Percentiles rank a stretch among this genome's conserved stretches.
phyloP scores from a whole-genome alignment of 495 filamentous ascomycete species.

The Trichoderma reesei region DNA sequence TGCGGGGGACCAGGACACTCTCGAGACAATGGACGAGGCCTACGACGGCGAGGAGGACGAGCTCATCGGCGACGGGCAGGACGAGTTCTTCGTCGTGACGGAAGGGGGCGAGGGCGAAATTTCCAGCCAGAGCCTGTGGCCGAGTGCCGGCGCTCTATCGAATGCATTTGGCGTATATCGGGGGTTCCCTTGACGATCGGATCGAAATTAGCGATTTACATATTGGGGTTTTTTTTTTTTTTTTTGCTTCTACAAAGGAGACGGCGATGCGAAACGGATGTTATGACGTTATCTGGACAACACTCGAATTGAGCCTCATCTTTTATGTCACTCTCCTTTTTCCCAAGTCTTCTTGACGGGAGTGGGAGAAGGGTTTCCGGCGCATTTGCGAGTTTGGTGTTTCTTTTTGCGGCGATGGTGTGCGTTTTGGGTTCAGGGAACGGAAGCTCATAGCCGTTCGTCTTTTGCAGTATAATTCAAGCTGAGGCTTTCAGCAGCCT shows the following conservation, averaged over 20 bases:
- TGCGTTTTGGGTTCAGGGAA: too few species aligned
- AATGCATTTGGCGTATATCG: not conserved
- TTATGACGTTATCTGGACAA: not conserved
- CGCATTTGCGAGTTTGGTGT: not conserved
- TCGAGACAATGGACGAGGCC: not conserved
- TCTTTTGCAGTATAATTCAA: too few species aligned
- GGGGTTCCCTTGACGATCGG: not conserved
- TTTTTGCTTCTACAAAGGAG: not conserved
- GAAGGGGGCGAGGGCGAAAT: not conserved
- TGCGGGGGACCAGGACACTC: not conserved
- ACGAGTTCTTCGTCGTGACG: not conserved
- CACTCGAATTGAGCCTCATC: not conserved
- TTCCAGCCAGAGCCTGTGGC: not conserved
- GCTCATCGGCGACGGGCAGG: not conserved
- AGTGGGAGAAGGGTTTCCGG: too few species aligned
- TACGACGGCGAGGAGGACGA: constrained; percentile 9
- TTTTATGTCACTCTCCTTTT: not conserved
- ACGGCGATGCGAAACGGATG: not conserved
- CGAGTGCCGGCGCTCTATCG: not conserved
- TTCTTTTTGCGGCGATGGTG: not conserved
- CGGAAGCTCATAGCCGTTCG: too few species aligned
- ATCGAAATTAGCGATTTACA: too few species aligned
- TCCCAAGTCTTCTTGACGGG: too few species aligned
- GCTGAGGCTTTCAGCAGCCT: too few species aligned
- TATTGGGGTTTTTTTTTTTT: not conserved